Percentiles rank a stretch among this genome's conserved stretches.
Evolutionary conservation across 768 basidiomycete species (phyloP).

Genomic region (Pleurotus ostreatus): DNA sequence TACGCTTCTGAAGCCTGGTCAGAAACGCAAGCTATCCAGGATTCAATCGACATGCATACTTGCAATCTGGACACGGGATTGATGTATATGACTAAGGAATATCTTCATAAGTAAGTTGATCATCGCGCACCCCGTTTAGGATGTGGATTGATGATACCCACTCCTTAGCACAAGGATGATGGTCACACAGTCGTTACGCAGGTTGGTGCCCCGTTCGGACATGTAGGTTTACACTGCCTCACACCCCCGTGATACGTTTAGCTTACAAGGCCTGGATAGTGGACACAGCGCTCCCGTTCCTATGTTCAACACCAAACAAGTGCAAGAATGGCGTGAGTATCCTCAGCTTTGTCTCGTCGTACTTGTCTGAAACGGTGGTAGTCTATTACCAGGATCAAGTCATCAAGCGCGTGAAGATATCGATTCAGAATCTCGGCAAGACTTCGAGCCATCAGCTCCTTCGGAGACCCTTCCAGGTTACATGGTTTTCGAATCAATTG

Average conservation of each 20-base stretch:
- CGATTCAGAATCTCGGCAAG: conserved; percentile 49
- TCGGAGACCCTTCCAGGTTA: conserved; percentile 64
- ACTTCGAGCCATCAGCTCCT: conserved; percentile 53
- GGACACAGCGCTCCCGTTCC: conserved; percentile 35
- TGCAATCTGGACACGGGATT: conserved; percentile 71
- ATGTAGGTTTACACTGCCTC: conserved; percentile 15
- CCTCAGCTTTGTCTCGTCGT: not conserved
- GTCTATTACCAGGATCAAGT: conserved; percentile 69
- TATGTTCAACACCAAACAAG: conserved; percentile 65
- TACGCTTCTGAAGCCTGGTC: conserved; percentile 58
- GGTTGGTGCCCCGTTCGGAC: conserved; percentile 38
- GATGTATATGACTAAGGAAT: conserved; percentile 65
- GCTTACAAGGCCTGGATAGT: conserved; percentile 48
- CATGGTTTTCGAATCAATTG: conserved; percentile 69
- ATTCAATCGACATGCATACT: conserved; percentile 59
- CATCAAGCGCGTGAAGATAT: conserved; percentile 52
- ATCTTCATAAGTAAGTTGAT: conserved; percentile 64
- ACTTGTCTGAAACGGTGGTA: conserved; percentile 19
- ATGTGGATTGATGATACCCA: conserved; percentile 11
- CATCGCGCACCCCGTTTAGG: not conserved
- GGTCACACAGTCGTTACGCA: conserved; percentile 58
- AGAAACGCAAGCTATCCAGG: conserved; percentile 67
- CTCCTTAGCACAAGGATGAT: conserved; percentile 54
- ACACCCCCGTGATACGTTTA: conserved; percentile 12
- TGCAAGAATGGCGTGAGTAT: conserved; percentile 75